Evolutionary conservation across 2,329 filamentous ascomycete species (phyloP), one percentile per base, ranked within the genome.

Genomic region (Lojkania enalia): DNA sequence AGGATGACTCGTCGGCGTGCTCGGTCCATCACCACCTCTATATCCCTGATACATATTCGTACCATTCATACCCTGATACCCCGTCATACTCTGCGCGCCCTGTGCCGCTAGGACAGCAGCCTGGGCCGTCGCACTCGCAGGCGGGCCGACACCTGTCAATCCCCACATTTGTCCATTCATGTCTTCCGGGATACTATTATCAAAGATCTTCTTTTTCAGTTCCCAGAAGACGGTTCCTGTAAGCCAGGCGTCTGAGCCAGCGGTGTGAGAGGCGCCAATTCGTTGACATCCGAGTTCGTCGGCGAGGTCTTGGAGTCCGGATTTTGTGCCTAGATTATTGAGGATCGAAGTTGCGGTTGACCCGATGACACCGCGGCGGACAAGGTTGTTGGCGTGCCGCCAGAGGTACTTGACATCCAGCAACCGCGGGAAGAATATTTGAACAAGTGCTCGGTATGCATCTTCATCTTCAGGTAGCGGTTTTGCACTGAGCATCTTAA

Each of bases 341-440:
- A 97, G 77, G 46, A 96, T 87, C 63, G 90, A 87, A 18, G 80
- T 77, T 13, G 83, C 86, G 44, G 63, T 58, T 13, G 65, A 63
- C 23, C 63, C 64, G 13, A 67, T 66, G 20, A 68, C 68, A 41
- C 69, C 66, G 19, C 73, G 35, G 82, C 85, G 6, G 80, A 84
- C 55, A 78, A 84, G 58, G 73, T 74, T 63, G 83, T 86, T 64
- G 74, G 90, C 90, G 61, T 90, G 85, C 67, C 96, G 95, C 82
- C 96, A 92, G 30, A 99, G 81, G 69, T 94, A 95, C 74, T 99
- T 99, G 57, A 99, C 94, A 66, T 99, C 94, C 69, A 94, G 95
- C 0, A 95, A 83, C 14, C 86, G 86, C 0, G 94, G 94, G 69
- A 99, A 99, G 77, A 92, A 97, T 35, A 89, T 86, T 65, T 88